These are phyloP conservation scores for Carnegiea gigantea DNA, from an alignment of 179 eudicot genomes.

Conservation along the genomic window DNA sequence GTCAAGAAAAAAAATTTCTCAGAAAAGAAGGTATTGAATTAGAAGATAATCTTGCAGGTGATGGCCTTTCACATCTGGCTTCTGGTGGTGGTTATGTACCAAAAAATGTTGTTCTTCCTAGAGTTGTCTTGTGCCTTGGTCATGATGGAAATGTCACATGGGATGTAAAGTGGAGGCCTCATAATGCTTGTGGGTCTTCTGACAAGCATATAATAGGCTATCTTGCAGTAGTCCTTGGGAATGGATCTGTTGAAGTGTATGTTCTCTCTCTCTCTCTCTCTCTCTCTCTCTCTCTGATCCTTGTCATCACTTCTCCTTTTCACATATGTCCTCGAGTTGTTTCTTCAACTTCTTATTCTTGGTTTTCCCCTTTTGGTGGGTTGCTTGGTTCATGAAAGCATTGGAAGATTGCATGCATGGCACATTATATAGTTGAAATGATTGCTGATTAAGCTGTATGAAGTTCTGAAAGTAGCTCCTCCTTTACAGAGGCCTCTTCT, in stretches of 20 bases:
- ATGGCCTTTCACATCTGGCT: conserved; percentile 22
- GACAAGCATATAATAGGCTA: conserved; percentile 72
- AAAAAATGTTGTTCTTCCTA: conserved; percentile 56
- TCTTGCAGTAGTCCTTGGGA: conserved; percentile 93
- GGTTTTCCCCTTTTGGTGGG: not conserved
- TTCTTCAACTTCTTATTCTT: not conserved
- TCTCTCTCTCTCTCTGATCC: no score
- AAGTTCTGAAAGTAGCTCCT: not conserved
- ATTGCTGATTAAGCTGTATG: not conserved
- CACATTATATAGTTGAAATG: not conserved
- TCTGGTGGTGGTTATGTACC: conserved; percentile 34
- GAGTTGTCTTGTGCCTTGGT: conserved; percentile 79
- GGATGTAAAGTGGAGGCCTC: conserved; percentile 95
- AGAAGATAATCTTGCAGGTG: conserved; percentile 15
- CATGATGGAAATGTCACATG: conserved; percentile 97
- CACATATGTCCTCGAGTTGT: no score
- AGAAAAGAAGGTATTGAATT: conserved; percentile 25
- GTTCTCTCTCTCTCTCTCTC: conserved; percentile 8
- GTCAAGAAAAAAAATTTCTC: conserved; percentile 21
- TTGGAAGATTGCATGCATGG: not conserved
- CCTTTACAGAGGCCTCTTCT: not conserved
- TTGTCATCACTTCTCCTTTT: no score
- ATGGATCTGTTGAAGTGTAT: conserved; percentile 96
- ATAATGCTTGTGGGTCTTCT: conserved; percentile 29
- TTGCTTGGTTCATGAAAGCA: not conserved